These are phyloP conservation scores for Cordia subcordata DNA, from an alignment of 257 asterid genomes.

Conservation along the genomic window DNA sequence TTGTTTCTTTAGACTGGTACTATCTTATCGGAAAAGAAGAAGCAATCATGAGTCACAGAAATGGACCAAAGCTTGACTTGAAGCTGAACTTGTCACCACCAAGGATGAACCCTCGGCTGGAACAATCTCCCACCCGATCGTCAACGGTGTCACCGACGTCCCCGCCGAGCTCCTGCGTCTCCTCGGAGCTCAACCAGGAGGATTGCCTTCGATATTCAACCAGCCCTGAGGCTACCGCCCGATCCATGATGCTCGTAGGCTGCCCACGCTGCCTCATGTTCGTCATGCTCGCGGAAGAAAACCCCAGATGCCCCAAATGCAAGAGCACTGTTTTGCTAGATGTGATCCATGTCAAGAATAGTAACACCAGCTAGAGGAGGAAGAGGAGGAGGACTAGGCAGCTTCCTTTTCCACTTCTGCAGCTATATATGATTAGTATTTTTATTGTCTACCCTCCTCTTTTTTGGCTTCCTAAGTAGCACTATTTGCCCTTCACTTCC, in stretches of 20 bases:
- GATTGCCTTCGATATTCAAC: conserved; percentile 39
- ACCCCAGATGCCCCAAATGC: conserved; percentile 85
- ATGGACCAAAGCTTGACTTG: conserved; percentile 43
- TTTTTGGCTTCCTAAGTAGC: conserved; percentile 19
- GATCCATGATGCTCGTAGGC: conserved; percentile 44
- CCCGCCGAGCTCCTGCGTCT: conserved; percentile 47
- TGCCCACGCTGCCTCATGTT: conserved; percentile 93
- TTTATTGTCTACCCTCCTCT: not conserved
- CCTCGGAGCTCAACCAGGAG: conserved; percentile 58
- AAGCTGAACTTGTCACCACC: conserved; percentile 48
- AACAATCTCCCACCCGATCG: conserved; percentile 30
- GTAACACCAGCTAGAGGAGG: conserved; percentile 23
- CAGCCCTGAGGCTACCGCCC: conserved; percentile 47
- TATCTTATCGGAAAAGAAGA: not conserved
- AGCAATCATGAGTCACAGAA: conserved; percentile 33
- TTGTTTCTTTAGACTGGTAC: not conserved
- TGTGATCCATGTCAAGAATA: conserved; percentile 28
- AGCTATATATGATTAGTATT: not conserved
- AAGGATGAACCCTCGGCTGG: conserved; percentile 20
- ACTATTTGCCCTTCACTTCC: conserved; percentile 56
- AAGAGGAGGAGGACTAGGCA: conserved; percentile 17
- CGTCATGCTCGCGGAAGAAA: conserved; percentile 80
- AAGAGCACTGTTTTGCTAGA: conserved; percentile 80
- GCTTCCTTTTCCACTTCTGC: not conserved
- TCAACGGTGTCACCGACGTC: conserved; percentile 31